These are phyloP conservation scores for Phenoliferia sp. DNA, from an alignment of 1,284 basidiomycete species.

Conservation along the genomic window DNA sequence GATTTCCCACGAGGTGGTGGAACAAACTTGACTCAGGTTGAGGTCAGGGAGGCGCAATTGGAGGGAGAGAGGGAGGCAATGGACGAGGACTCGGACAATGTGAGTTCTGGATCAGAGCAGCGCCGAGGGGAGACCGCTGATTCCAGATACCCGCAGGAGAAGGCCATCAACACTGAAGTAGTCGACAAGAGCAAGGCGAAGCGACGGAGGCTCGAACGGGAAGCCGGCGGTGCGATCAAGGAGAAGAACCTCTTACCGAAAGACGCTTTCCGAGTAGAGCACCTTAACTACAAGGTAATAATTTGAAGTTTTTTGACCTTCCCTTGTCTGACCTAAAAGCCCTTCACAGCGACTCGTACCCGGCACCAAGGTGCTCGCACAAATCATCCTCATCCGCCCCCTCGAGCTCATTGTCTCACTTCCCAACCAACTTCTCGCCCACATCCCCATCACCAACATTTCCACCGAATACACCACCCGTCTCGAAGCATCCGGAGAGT, in stretches of 20 bases:
- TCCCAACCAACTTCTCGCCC: conserved; percentile 89
- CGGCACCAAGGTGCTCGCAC: conserved; percentile 82
- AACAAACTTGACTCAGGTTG: conserved; percentile 72
- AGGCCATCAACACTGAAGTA: conserved; percentile 17
- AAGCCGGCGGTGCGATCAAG: conserved; percentile 16
- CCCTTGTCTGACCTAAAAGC: too few species aligned
- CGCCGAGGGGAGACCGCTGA: not conserved
- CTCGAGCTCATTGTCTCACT: conserved; percentile 87
- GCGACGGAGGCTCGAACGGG: conserved; percentile 35
- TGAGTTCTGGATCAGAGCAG: not conserved
- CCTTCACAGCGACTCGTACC: conserved; percentile 62
- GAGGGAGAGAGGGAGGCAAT: conserved; percentile 83
- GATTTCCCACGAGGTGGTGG: conserved; percentile 91
- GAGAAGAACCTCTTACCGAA: conserved; percentile 43
- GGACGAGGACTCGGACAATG: conserved; percentile 31
- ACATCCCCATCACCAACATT: conserved; percentile 92
- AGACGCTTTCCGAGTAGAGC: conserved; percentile 68
- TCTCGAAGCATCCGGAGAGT: conserved; percentile 53
- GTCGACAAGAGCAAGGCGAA: conserved; percentile 41
- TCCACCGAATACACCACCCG: conserved; percentile 73
- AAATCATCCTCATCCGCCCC: conserved; percentile 80
- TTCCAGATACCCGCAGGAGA: not conserved
- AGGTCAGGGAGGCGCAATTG: conserved; percentile 76
- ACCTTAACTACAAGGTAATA: conserved; percentile 92
- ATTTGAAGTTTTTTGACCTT: too few species aligned